These are phyloP conservation scores for Candida frijolesensis DNA, from an alignment of 1,139 yeast genomes.

Conservation along the genomic window DNA sequence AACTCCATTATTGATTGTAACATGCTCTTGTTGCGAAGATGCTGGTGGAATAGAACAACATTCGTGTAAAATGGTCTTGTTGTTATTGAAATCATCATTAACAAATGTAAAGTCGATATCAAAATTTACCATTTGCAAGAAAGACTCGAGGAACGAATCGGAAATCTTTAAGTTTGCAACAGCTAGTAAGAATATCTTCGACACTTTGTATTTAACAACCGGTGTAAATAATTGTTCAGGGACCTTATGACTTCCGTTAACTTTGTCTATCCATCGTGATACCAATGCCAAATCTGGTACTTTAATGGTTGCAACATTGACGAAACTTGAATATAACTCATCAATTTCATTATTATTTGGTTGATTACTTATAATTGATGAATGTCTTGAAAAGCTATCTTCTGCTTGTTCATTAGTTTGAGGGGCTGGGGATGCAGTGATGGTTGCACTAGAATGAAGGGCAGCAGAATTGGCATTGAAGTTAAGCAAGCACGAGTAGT, in stretches of 20 bases:
- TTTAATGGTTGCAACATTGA: slow-evolving; percentile 56
- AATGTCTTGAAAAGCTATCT: slow-evolving; percentile 13
- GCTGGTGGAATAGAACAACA: slow-evolving; percentile 47
- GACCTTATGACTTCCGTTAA: slow-evolving; percentile 23
- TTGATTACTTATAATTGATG: slow-evolving; percentile 11
- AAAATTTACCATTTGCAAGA: slow-evolving; percentile 44
- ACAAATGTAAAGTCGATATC: slow-evolving; percentile 43
- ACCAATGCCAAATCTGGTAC: slow-evolving; percentile 47
- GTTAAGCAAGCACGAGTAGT: slow-evolving; percentile 27
- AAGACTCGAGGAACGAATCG: slow-evolving; percentile 48
- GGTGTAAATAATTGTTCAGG: slow-evolving; percentile 14
- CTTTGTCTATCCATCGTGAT: slow-evolving; percentile 54
- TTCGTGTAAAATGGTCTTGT: slow-evolving; percentile 45
- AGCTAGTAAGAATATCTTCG: slow-evolving; percentile 66
- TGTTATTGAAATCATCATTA: slow-evolving; percentile 44
- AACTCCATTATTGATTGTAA: slow-evolving; percentile 47
- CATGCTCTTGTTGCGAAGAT: slow-evolving; percentile 36
- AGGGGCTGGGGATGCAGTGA: slow-evolving; percentile 1
- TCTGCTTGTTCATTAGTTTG: slow-evolving; percentile 3
- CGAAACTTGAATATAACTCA: slow-evolving; percentile 67
- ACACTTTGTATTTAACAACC: slow-evolving; percentile 42
- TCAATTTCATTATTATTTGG: slow-evolving; percentile 48
- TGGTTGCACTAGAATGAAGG: slow-evolving; percentile 1
- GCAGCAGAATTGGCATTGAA: slow-evolving; percentile 9
- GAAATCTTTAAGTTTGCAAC: slow-evolving; percentile 55